Conservation (phyloP, 2,329 filamentous ascomycete species). For the Chaetomium sp. region DNA sequence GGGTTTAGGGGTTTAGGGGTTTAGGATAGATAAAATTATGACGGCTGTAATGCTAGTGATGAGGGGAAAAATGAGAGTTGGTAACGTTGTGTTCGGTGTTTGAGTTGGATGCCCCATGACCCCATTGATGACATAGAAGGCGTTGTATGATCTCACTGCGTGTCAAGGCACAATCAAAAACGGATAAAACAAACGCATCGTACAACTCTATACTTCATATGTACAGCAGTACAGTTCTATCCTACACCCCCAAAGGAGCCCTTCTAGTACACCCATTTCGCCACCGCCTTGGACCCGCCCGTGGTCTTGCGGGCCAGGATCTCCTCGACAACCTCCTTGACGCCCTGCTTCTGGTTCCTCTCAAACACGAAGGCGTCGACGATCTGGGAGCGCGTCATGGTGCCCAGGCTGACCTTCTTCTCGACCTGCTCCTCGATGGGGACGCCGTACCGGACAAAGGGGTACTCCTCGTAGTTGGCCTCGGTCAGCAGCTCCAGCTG, state of each 20-base stretch:
- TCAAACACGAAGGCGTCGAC: conserved; percentile 62
- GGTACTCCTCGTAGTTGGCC: conserved; percentile 71
- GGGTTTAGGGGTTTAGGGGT: conserved; percentile 32
- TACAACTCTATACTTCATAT: conserved; percentile 5
- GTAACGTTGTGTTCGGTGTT: not conserved
- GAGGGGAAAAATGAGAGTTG: not conserved
- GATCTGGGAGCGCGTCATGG: conserved; percentile 57
- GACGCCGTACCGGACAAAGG: conserved; percentile 68
- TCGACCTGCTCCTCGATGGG: conserved; percentile 69
- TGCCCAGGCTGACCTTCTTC: conserved; percentile 45
- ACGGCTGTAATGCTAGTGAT: not conserved
- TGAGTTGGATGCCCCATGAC: not conserved
- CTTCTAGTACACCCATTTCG: conserved; percentile 27
- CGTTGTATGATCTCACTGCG: not conserved
- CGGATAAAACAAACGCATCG: not conserved
- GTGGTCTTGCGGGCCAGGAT: conserved; percentile 66
- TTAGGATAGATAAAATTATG: not conserved
- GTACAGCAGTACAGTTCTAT: conserved; percentile 13
- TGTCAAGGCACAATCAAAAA: not conserved
- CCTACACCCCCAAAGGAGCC: conserved; percentile 16
- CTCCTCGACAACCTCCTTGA: conserved; percentile 68
- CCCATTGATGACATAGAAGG: not conserved
- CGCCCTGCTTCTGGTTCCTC: conserved; percentile 67
- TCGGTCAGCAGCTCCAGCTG: conserved; percentile 63
- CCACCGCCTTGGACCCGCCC: not conserved